These are phyloP conservation scores for Flaveria floridana DNA, from an alignment of 140 eudicot genomes.

Conservation along the genomic window DNA sequence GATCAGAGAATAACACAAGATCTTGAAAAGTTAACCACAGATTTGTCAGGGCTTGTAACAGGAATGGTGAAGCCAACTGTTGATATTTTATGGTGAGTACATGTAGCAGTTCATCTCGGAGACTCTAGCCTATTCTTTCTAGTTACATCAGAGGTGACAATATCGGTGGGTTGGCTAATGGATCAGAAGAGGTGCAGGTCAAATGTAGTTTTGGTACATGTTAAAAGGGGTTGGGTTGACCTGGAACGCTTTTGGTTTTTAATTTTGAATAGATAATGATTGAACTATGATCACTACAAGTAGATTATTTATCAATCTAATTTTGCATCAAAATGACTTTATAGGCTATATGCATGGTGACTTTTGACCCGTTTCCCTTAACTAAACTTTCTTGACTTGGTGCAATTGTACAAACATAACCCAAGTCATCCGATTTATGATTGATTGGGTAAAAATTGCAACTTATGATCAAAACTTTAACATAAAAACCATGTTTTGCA, in stretches of 20 bases:
- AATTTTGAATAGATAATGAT: not conserved
- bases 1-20: constrained; percentile 97
- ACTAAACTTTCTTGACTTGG: not conserved
- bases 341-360: not conserved
- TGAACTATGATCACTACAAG: not conserved
- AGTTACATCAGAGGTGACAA: not conserved
- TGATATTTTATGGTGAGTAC: constrained; percentile 83
- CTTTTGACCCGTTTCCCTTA: not conserved
- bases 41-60: constrained; percentile 89
- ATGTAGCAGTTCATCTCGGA: constrained; percentile 25
- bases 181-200: not conserved
- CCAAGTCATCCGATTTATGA: not conserved
- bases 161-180: not conserved
- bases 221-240: not conserved
- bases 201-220: not conserved
- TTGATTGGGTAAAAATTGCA: not conserved
- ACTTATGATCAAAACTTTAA: not conserved
- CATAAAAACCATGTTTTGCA: constrained; percentile 1
- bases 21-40: constrained; percentile 75
- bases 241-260: not conserved
- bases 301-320: not conserved
- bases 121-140: not conserved
- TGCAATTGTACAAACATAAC: constrained; percentile 3
- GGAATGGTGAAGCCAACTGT: constrained; percentile 99
- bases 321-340: not conserved